These are phyloP conservation scores for Talaromyces sp. DNA, from an alignment of 2,329 filamentous ascomycete genomes.

Conservation along the genomic window DNA sequence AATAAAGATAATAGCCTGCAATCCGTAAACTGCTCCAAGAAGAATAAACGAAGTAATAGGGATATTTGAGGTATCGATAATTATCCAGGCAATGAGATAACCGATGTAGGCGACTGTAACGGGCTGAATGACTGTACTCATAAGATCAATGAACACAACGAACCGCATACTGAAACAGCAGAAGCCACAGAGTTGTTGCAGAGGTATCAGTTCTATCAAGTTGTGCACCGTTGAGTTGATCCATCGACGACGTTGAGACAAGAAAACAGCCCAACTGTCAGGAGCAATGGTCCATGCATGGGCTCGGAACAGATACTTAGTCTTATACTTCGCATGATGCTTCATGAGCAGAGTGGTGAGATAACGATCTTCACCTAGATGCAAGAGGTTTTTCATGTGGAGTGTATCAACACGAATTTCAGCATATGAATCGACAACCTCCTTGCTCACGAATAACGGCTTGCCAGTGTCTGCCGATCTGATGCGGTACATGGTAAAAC, in stretches of 20 bases:
- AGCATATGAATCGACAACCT: constrained; percentile 80
- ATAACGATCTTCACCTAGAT: constrained; percentile 96
- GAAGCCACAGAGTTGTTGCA: constrained; percentile 95
- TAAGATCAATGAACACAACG: constrained; percentile 86
- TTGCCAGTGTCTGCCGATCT: constrained; percentile 91
- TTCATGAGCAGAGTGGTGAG: constrained; percentile 92
- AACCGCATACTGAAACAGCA: constrained; percentile 99
- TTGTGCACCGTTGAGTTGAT: constrained; percentile 99
- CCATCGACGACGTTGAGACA: constrained; percentile 98
- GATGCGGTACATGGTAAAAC: constrained; percentile 98
- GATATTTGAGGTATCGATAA: constrained; percentile 57
- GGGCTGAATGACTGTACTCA: constrained; percentile 87
- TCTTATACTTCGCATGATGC: constrained; percentile 90
- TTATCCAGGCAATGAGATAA: constrained; percentile 77
- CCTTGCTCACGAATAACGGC: constrained; percentile 90
- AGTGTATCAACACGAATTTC: constrained; percentile 95
- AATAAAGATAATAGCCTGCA: constrained; percentile 97
- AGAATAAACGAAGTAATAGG: constrained; percentile 85
- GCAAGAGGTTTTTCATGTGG: constrained; percentile 97
- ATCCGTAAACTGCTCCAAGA: constrained; percentile 90
- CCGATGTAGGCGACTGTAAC: constrained; percentile 84
- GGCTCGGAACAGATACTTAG: constrained; percentile 88
- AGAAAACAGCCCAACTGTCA: constrained; percentile 87
- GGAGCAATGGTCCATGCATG: constrained; percentile 97
- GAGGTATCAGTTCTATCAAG: constrained; percentile 86